phyloP scores from a whole-genome alignment of 495 filamentous ascomycete genomes.

The Aspergillus haitiensis region DNA sequence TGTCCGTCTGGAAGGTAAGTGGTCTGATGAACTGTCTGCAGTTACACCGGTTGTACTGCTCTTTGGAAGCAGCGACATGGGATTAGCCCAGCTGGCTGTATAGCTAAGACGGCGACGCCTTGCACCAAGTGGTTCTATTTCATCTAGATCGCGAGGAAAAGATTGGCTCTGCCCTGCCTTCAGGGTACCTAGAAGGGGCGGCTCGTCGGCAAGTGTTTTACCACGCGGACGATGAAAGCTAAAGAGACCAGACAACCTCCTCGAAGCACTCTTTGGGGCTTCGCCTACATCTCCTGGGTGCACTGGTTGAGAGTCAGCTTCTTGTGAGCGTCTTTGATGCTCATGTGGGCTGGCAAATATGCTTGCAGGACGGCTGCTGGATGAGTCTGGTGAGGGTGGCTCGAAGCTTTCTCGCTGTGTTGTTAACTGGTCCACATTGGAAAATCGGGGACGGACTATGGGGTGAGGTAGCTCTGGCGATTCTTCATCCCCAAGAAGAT shows the following conservation, averaged over 20 bases:
- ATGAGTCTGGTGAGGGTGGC: constrained; percentile 72
- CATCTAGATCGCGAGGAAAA: constrained; percentile 68
- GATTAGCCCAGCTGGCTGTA: constrained; percentile 60
- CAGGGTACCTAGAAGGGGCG: constrained; percentile 68
- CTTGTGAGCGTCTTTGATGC: constrained; percentile 55
- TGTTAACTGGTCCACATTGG: constrained; percentile 39
- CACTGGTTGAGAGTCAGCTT: constrained; percentile 33
- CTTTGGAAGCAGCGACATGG: constrained; percentile 54
- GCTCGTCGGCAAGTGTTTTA: constrained; percentile 68
- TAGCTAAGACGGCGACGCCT: constrained; percentile 65
- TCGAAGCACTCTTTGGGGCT: constrained; percentile 50
- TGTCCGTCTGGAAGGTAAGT: constrained; percentile 44
- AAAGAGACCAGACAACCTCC: constrained; percentile 62
- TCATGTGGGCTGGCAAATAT: constrained; percentile 67
- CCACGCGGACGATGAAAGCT: constrained; percentile 67
- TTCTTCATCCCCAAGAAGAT: constrained; percentile 77
- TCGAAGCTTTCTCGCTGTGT: constrained; percentile 42
- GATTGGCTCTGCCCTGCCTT: constrained; percentile 80
- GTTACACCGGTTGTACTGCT: constrained; percentile 44
- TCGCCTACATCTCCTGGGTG: constrained; percentile 44
- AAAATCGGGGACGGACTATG: constrained; percentile 40
- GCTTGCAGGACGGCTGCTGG: constrained; percentile 59
- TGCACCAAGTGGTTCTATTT: constrained; percentile 67
- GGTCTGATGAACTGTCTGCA: constrained; percentile 47
- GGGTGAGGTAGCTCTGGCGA: constrained; percentile 52